phyloP scores from a whole-genome alignment of 192 early-diverging fungal species.

The Physocladia obscura region DNA sequence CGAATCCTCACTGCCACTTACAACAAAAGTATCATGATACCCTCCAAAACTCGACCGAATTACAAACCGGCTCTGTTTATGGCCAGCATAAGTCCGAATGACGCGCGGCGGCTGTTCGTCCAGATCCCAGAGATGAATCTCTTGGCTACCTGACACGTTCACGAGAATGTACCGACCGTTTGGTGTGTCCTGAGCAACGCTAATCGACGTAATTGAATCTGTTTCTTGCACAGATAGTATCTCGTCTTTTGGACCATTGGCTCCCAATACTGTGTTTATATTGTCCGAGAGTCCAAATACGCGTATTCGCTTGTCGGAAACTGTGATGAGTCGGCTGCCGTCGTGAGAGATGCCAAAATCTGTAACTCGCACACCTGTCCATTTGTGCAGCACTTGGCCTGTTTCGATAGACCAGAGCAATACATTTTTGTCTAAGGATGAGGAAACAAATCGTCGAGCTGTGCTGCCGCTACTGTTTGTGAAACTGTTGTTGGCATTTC shows the following conservation, averaged over 20 bases:
- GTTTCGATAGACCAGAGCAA: constrained; percentile 63
- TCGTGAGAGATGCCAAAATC: constrained; percentile 65
- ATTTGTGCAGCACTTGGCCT: constrained; percentile 62
- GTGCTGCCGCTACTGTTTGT: neutral
- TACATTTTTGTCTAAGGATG: constrained; percentile 75
- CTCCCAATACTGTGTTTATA: constrained; percentile 58
- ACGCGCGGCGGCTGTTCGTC: constrained; percentile 59
- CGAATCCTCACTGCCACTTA: constrained; percentile 89
- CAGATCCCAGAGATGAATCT: constrained; percentile 90
- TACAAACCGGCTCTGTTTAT: constrained; percentile 82
- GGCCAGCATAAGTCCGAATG: constrained; percentile 76
- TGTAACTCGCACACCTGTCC: constrained; percentile 59
- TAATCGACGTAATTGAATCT: constrained; percentile 67
- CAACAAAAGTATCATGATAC: constrained; percentile 73
- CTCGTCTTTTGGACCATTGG: constrained; percentile 42
- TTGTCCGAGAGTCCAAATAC: no score
- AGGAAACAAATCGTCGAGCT: constrained; percentile 86
- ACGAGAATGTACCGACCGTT: constrained; percentile 64
- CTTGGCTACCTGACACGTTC: constrained; percentile 51
- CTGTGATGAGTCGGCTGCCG: constrained; percentile 62
- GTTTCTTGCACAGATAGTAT: constrained; percentile 39
- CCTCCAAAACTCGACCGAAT: constrained; percentile 94
- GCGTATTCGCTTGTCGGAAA: constrained; percentile 65
- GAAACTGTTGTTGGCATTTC: neutral
- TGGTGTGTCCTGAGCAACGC: constrained; percentile 41